Percentiles rank a stretch among this genome's conserved stretches.
Evolutionary conservation across 2,329 filamentous ascomycete genomes (phyloP).

Genomic region (Elsinoe australis): DNA sequence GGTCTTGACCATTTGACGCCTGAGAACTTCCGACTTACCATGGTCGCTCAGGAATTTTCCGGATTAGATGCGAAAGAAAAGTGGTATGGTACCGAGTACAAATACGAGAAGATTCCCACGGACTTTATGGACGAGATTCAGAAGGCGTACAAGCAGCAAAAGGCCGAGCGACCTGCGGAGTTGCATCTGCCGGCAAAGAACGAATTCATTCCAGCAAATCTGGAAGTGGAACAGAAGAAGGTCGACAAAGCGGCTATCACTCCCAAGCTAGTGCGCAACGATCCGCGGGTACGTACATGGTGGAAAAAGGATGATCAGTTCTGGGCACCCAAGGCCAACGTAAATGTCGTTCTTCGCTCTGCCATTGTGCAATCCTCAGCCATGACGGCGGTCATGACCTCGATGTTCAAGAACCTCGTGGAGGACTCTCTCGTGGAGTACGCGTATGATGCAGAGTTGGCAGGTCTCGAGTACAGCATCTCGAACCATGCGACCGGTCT

Average conservation of each 20-base stretch:
- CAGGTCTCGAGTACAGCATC: constrained; percentile 79
- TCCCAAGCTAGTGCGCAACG: constrained; percentile 78
- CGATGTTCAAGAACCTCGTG: constrained; percentile 76
- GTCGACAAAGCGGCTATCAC: constrained; percentile 64
- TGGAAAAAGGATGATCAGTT: constrained; percentile 98
- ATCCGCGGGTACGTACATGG: constrained; percentile 74
- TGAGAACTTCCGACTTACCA: constrained; percentile 79
- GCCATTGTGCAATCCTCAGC: constrained; percentile 73
- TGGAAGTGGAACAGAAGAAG: constrained; percentile 92
- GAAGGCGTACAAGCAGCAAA: constrained; percentile 49
- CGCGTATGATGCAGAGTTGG: constrained; percentile 90
- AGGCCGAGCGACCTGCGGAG: constrained; percentile 55
- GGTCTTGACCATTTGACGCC: constrained; percentile 67
- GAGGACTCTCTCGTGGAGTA: constrained; percentile 86
- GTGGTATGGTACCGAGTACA: constrained; percentile 97
- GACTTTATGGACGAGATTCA: constrained; percentile 67
- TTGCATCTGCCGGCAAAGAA: constrained; percentile 87
- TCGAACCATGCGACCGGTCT: constrained; percentile 63
- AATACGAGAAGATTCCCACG: constrained; percentile 66
- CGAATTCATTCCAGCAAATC: constrained; percentile 86
- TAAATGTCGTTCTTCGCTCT: constrained; percentile 72
- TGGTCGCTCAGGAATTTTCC: constrained; percentile 76
- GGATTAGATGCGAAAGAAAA: constrained; percentile 88
- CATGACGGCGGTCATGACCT: constrained; percentile 67
- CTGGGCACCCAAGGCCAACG: constrained; percentile 91